A percentile compares a stretch with the other conserved stretches of the same genome.
Evolutionary conservation across 2,329 filamentous ascomycete species (phyloP).

Genomic region (Onygenales sp.): DNA sequence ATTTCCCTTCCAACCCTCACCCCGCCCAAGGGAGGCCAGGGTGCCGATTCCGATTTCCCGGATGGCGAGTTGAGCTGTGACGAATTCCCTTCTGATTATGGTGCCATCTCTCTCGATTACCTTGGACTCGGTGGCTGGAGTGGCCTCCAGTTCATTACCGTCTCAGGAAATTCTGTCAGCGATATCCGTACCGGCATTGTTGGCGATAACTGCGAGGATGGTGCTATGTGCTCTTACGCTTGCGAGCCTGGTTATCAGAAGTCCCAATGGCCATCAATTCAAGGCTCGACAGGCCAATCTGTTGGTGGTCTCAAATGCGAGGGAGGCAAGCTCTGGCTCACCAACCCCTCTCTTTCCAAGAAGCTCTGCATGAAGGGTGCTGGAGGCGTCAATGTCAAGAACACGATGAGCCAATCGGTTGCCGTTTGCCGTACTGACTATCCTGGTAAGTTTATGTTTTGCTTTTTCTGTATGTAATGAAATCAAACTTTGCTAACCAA

Average conservation of each 20-base stretch:
- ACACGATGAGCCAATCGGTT: conserved; percentile 58
- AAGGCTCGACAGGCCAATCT: conserved; percentile 73
- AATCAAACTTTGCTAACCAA: conserved; percentile 1
- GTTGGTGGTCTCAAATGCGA: conserved; percentile 76
- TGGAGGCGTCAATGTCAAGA: conserved; percentile 62
- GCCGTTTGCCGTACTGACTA: conserved; percentile 93
- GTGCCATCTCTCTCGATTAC: conserved; percentile 62
- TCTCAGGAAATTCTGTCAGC: conserved; percentile 46
- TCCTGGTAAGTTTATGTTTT: conserved; percentile 50
- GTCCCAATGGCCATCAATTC: conserved; percentile 72
- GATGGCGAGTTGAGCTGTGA: conserved; percentile 62
- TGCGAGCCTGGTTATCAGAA: conserved; percentile 91
- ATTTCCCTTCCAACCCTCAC: conserved; percentile 15
- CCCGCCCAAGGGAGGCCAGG: conserved; percentile 29
- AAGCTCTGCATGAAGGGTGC: conserved; percentile 68
- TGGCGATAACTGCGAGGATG: conserved; percentile 52
- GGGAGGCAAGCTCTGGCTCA: conserved; percentile 65
- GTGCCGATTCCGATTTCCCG: conserved; percentile 62
- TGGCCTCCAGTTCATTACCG: conserved; percentile 61
- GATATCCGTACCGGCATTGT: conserved; percentile 56
- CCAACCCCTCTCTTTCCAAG: conserved; percentile 53
- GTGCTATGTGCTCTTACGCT: conserved; percentile 79
- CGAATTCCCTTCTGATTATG: conserved; percentile 70
- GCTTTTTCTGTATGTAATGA: not conserved
- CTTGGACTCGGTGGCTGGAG: conserved; percentile 65